These are phyloP conservation scores for Austroboletus festivus DNA, from an alignment of 768 basidiomycete genomes.

Conservation along the genomic window DNA sequence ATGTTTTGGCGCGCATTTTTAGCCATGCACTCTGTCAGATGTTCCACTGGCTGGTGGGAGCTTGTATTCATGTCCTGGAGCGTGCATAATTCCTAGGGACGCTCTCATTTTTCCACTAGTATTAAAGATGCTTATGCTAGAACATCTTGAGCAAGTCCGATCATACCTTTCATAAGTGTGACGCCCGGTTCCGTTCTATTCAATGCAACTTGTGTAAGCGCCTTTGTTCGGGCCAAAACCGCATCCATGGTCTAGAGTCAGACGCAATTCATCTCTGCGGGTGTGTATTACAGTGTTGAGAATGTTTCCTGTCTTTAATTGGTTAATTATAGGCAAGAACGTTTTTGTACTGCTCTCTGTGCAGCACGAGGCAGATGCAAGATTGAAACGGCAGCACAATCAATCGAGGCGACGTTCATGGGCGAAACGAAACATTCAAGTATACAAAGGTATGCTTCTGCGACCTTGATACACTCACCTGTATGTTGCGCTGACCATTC, in stretches of 20 bases:
- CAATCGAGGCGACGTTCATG: slow-evolving; percentile 59
- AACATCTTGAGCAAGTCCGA: slow-evolving; percentile 36
- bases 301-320: neutral
- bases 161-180: slow-evolving; percentile 50
- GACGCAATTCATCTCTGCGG: slow-evolving; percentile 54
- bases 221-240: slow-evolving; percentile 47
- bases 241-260: slow-evolving; percentile 49
- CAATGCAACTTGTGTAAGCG: slow-evolving; percentile 54
- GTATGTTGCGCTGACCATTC: no score
- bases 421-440: slow-evolving; percentile 60
- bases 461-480: no score
- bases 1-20: no score
- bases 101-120: neutral
- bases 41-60: slow-evolving; percentile 31
- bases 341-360: slow-evolving; percentile 45
- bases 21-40: slow-evolving; percentile 44
- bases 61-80: slow-evolving; percentile 40
- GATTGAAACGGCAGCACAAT: slow-evolving; percentile 55
- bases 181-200: slow-evolving; percentile 51
- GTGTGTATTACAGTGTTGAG: slow-evolving; percentile 30
- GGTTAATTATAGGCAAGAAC: slow-evolving; percentile 44
- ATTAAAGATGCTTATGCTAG: neutral
- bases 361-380: slow-evolving; percentile 52
- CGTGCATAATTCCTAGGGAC: slow-evolving; percentile 44
- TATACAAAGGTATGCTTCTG: slow-evolving; percentile 52